Percentiles rank a stretch among this genome's conserved stretches.
phyloP scores from a whole-genome alignment of 2,329 filamentous ascomycete species.

The Trichoderma atrobrunneum region DNA sequence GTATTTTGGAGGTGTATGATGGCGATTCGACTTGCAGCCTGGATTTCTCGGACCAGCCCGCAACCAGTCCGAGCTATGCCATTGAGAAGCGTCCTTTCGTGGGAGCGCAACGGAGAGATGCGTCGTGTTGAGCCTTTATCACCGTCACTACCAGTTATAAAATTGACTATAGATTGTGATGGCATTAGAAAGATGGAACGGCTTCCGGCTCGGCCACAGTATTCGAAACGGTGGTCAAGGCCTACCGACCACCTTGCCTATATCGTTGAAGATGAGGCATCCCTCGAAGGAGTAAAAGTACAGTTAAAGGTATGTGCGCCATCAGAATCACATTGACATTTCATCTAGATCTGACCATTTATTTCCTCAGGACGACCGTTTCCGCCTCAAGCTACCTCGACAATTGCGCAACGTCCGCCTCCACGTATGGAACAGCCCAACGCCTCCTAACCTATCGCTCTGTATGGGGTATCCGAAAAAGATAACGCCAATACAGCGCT shows the following conservation, averaged over 20 bases:
- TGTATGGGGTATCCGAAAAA: background rate
- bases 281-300: background rate
- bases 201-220: background rate
- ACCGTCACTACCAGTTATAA: background rate
- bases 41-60: background rate
- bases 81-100: background rate
- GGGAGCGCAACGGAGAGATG: background rate
- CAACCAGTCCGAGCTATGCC: background rate
- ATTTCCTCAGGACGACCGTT: background rate
- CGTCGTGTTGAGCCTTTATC: background rate
- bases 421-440: background rate
- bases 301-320: background rate
- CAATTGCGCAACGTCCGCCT: background rate
- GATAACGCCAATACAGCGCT: background rate
- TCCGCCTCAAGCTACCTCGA: background rate
- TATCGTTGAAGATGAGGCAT: background rate
- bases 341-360: background rate
- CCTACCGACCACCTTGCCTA: background rate
- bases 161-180: background rate
- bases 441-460: background rate
- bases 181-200: background rate
- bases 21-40: background rate
- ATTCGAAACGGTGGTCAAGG: background rate
- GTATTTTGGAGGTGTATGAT: background rate
- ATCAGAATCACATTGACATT: background rate